These are phyloP conservation scores for Astragalus membranaceus DNA, from an alignment of 306 rosid genomes.

Conservation along the genomic window DNA sequence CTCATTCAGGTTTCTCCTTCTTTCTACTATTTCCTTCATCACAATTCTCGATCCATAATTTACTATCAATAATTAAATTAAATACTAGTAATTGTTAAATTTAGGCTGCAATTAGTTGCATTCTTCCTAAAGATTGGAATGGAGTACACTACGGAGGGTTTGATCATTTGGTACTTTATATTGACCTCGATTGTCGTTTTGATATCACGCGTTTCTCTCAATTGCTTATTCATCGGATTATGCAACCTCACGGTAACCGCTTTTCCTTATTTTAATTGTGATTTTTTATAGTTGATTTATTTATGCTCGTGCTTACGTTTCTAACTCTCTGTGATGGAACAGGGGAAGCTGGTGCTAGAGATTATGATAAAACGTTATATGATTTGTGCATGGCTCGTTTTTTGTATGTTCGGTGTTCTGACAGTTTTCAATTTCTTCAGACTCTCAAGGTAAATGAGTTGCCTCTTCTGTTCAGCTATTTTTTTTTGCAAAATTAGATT, in stretches of 20 bases:
- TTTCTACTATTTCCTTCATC: background rate
- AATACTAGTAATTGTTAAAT: background rate
- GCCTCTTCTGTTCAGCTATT: background rate
- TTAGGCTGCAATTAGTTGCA: slow-evolving; percentile 58
- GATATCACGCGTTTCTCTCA: slow-evolving; percentile 55
- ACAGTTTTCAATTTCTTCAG: slow-evolving; percentile 71
- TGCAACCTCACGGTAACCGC: slow-evolving; percentile 38
- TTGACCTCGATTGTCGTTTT: slow-evolving; percentile 78
- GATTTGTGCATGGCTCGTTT: slow-evolving; percentile 67
- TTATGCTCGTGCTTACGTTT: background rate
- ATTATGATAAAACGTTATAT: slow-evolving; percentile 32
- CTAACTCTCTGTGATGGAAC: background rate
- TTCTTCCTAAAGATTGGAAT: slow-evolving; percentile 73
- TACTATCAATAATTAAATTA: no score
- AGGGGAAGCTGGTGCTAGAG: slow-evolving; percentile 12
- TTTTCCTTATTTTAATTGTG: background rate
- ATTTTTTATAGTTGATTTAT: background rate
- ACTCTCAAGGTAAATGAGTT: slow-evolving; percentile 63
- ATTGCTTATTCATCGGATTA: slow-evolving; percentile 48
- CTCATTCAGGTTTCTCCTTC: slow-evolving; percentile 42
- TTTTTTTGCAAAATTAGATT: no score
- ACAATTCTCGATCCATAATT: background rate
- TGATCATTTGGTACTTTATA: slow-evolving; percentile 50
- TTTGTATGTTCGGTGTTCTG: slow-evolving; percentile 64
- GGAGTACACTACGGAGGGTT: slow-evolving; percentile 66